phyloP scores from a whole-genome alignment of 1,139 yeast species.

The Meyerozyma athensensis region DNA sequence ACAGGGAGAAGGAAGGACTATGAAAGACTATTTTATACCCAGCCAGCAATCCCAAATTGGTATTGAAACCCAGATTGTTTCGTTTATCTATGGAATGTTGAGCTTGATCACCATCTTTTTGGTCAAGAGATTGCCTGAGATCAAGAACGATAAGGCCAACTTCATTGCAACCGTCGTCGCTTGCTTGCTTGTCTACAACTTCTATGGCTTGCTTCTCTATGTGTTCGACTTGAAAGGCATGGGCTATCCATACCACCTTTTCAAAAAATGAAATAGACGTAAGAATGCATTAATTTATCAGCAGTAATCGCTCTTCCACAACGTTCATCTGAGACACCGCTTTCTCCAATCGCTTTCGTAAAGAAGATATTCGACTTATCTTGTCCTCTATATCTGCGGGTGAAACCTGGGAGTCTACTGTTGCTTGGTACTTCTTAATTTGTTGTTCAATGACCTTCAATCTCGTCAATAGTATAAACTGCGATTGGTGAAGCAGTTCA shows the following conservation, averaged over 20 bases:
- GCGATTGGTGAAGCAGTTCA: slow-evolving; percentile 53
- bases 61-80: slow-evolving; percentile 73
- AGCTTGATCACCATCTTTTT: slow-evolving; percentile 47
- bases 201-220: slow-evolving; percentile 51
- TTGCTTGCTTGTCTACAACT: slow-evolving; percentile 37
- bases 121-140: slow-evolving; percentile 43
- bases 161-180: slow-evolving; percentile 40
- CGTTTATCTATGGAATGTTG: slow-evolving; percentile 57
- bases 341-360: slow-evolving; percentile 25
- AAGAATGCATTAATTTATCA: not conserved
- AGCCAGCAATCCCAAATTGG: slow-evolving; percentile 78
- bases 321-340: slow-evolving; percentile 13
- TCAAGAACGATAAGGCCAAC: slow-evolving; percentile 38
- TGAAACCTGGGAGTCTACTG: slow-evolving; percentile 10
- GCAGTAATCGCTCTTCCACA: not conserved
- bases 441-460: slow-evolving; percentile 39
- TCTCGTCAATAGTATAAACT: slow-evolving; percentile 47
- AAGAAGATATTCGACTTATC: not conserved
- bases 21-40: slow-evolving; percentile 53
- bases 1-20: slow-evolving; percentile 52
- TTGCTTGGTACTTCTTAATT: slow-evolving; percentile 21
- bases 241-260: slow-evolving; percentile 55
- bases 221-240: slow-evolving; percentile 54
- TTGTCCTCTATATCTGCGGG: slow-evolving; percentile 9
- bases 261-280: slow-evolving; percentile 7